Base-by-base conservation (phyloP, 768 basidiomycete genomes). In the Basidioascus undulatus region DNA sequence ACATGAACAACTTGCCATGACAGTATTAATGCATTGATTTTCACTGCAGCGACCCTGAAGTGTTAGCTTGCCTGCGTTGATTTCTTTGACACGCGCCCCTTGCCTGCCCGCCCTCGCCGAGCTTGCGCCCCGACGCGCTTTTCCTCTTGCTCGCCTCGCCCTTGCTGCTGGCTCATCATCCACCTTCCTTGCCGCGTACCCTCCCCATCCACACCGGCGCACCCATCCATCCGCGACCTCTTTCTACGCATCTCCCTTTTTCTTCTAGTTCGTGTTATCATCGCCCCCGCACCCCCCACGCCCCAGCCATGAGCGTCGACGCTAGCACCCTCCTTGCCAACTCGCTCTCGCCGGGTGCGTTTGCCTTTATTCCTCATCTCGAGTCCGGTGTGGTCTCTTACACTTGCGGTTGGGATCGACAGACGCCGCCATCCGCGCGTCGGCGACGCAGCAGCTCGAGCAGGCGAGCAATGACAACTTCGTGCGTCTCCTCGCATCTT, bases 401-500 rank as follows among this genome's bases (percentile, higher is more conserved):
- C 13, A 6, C 42, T 44, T 21, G 8, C 23, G 5, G 6, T 24
- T 18, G 8, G 8, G 8, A 8, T 19, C 39, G 7, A 32, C 55
- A 92, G 87, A 92, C 65, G 70, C 76, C 47, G 68, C 62, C 61
- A 79, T 77, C 68, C 82, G 87, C 72, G 72, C 84, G 59, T 72
- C 72, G 70, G 87, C 87, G 44, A 78, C 82, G 9, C 69, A 75
- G 59, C 74, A 86, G 60, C 74, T 94, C 46, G 84, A 89, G 63
- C 67, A 61, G 47, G 83, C 81, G 23, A 69, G 80, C 32, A 65
- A 71, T 57, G 79, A 82, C 55, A 86, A 82, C 70, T 92, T 80
- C 56, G 86, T 89, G 54, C 54, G 82, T 61, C 46, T 32, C 44
- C n/a, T n/a, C n/a, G n/a, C n/a, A n/a, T 41, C 40, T 45, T 38